Percentiles rank a stretch among this genome's conserved stretches.
phyloP scores from a whole-genome alignment of 2,329 filamentous ascomycete species.

The Nannizziopsis barbatae region DNA sequence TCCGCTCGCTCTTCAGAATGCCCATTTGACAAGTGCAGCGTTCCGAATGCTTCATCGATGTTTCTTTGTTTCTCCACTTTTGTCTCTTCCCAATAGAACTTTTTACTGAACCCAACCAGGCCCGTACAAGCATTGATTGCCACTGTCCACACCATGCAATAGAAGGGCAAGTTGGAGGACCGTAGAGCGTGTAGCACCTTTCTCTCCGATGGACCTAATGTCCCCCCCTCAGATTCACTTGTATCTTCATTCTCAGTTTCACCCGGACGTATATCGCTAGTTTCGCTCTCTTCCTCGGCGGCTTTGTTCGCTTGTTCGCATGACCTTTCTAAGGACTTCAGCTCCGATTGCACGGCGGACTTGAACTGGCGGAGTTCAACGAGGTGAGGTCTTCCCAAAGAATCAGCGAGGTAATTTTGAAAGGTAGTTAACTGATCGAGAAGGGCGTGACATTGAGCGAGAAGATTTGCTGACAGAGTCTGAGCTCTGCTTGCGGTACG shows the following conservation, averaged over 20 bases:
- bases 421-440: constrained; percentile 39
- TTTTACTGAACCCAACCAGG: constrained; percentile 47
- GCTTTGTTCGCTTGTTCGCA: constrained; percentile 19
- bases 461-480: constrained; percentile 24
- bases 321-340: constrained; percentile 39
- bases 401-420: constrained; percentile 29
- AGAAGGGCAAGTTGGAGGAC: constrained; percentile 57
- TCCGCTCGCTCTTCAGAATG: constrained; percentile 16
- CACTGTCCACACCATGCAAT: constrained; percentile 51
- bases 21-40: constrained; percentile 6
- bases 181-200: constrained; percentile 46
- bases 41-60: not conserved
- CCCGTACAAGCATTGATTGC: constrained; percentile 46
- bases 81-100: constrained; percentile 40
- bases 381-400: constrained; percentile 35
- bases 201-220: constrained; percentile 19
- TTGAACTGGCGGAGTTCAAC: constrained; percentile 43
- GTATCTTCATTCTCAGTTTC: constrained; percentile 20
- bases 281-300: constrained; percentile 5
- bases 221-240: constrained; percentile 1
- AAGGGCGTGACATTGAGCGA: constrained; percentile 31
- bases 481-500: not conserved
- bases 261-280: constrained; percentile 11
- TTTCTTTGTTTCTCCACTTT: constrained; percentile 7
- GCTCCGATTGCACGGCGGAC: constrained; percentile 38